Base-by-base conservation (phyloP, 2,329 filamentous ascomycete species). In the Xenosphaeropsis pyriputrescens region DNA sequence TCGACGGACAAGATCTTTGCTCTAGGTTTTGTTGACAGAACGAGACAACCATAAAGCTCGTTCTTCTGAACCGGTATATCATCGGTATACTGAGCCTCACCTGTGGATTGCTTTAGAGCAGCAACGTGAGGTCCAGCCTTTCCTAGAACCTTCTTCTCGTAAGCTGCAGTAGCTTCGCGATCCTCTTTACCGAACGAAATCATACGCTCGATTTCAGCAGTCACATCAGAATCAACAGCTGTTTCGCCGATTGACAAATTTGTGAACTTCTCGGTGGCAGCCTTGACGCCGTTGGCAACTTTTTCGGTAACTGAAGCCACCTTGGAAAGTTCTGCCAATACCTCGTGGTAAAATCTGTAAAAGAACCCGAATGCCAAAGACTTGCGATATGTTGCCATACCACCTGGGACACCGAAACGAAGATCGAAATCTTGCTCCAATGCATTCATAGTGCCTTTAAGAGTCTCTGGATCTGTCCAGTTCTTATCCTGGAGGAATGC, bases 321-420 rank as follows among this genome's bases (percentile, higher is more conserved):
- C 22, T 26, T 26, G 22, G 22, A 26, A 1, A 93, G 56, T 18
- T 69, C 68, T 0, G 73, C 68, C 32, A 95, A 65, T 0, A 89
- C 71, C 43, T 96, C 89, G 51, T 96, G 84, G 54, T 94, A 96
- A 59, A 95, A 98, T 30, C 86, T 79, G 59, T 96, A 96, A 61
- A 96, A 96, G 67, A 98, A 93, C 2, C 88, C 79, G 37, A 96
- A 65, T 0, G 91, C 89, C 7, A 98, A 64, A 1, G 86, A 84
- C 55, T 91, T 93, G 18, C 91, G 70, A 54, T 96, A 98, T 1
- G 86, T 93, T 0, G 91, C 89, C 91, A 98, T 98, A 29, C 91
- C 91, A 46, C 91, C 91, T 0, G 89, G 91, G 1, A 98, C 91
- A 38, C 86, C 79, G 50, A 93, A 96, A 4, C 74, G 69, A 19